Evolutionary conservation across 345 rosid species (phyloP).

Genomic region (Linum tenue): DNA sequence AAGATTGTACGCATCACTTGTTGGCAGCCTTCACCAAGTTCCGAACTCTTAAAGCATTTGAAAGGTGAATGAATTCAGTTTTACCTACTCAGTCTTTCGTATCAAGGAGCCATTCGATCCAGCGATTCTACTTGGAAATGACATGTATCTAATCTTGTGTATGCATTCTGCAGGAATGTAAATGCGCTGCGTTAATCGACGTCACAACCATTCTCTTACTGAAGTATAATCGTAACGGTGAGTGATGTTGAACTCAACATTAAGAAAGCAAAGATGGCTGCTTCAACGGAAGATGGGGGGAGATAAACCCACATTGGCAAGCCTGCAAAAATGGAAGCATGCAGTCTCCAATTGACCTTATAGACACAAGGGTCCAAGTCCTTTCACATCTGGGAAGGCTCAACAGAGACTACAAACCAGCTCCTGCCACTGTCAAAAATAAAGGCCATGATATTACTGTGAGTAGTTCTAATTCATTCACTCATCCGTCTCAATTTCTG

Average conservation of each 20-base stretch:
- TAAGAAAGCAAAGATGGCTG: too few species aligned
- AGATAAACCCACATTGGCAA: constrained; percentile 5
- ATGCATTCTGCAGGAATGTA: too few species aligned
- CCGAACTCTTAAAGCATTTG: neutral
- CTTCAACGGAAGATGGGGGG: neutral
- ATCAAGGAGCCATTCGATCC: too few species aligned
- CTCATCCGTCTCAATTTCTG: neutral
- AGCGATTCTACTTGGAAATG: too few species aligned
- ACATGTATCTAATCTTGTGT: too few species aligned
- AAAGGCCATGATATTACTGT: constrained; percentile 7
- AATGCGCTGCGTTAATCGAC: too few species aligned
- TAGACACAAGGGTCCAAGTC: neutral
- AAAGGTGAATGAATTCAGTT: too few species aligned
- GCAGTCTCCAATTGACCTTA: constrained; percentile 11
- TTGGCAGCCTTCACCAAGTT: constrained; percentile 48
- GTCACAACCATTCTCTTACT: too few species aligned
- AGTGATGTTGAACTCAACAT: too few species aligned
- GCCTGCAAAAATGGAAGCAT: neutral
- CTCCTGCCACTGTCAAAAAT: neutral
- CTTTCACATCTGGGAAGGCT: neutral
- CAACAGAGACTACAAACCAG: neutral
- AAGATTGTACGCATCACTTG: constrained; percentile 59
- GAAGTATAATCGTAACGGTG: too few species aligned
- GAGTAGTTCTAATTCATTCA: neutral
- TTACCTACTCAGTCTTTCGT: too few species aligned